Base-by-base conservation (phyloP, 768 basidiomycete genomes). In the Boletus rex-veris region DNA sequence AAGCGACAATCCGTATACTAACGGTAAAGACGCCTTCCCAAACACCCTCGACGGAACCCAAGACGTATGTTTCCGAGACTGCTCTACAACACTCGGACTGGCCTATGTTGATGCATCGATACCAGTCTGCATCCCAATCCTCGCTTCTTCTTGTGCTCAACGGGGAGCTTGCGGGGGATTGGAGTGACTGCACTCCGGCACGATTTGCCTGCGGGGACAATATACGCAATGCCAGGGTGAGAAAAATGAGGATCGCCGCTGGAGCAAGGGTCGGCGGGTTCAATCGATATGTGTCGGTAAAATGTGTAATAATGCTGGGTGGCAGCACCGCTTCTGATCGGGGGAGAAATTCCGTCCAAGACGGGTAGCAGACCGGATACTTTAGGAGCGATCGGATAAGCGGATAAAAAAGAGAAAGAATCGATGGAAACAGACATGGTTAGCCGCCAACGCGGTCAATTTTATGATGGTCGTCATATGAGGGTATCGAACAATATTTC, bases 21-120 rank as follows among this genome's bases (percentile, higher is more conserved):
- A 88, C 89, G 16, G 82, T 85, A 62, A 92, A 91, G 35, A 82
- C 67, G 3, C 89, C 89, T 66, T 92, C 90, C 89, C 89, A 92
- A 14, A 84, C 72, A 7, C 89, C 90, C 55, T 90, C 85, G 35
- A 89, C 69, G 53, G 85, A 88, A 45, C 88, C 86, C 4, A 84
- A 80, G 28, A 68, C 73, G 62, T 85, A 88, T 16, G 78, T 75
- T 12, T 74, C 73, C 6, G 77, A 73, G 21, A 78, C 61, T 10
- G 67, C 50, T n/a, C 63, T 67, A 48, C 64, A 63, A 30, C 67
- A 67, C 43, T 74, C 66, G 6, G 60, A 57, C 40, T 64, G 57
- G 38, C 72, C 72, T 7, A 76, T 57, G 52, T 64, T 74, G 42
- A 78, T 61, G 63, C 81, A 82, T 39, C 85, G 76, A 24, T 77